Evolutionary conservation across 495 filamentous ascomycete genomes (phyloP).

Genomic region (Aspergillus nanangensis): DNA sequence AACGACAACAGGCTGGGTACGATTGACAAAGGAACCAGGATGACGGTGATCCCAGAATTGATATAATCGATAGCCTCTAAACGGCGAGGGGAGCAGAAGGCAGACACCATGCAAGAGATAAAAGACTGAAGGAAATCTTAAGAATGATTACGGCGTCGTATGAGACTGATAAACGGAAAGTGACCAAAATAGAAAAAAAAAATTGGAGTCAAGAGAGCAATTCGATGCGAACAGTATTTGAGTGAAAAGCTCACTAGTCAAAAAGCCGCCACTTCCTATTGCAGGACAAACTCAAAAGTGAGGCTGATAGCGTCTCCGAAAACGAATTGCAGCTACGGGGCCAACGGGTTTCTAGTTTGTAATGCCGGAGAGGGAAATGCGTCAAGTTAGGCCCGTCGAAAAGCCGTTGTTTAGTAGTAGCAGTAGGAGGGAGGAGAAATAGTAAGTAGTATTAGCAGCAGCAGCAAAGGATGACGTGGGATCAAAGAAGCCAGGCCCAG

Average conservation of each 20-base stretch:
- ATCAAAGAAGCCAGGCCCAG: neutral
- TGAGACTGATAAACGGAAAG: neutral
- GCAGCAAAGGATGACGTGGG: constrained; percentile 13
- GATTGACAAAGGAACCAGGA: constrained; percentile 9
- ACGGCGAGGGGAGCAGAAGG: neutral
- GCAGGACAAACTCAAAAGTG: constrained; percentile 6
- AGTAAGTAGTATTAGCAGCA: no score
- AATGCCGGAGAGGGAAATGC: neutral
- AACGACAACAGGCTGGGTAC: constrained; percentile 3
- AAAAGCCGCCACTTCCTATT: neutral
- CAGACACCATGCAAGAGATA: neutral
- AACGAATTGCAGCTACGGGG: constrained; percentile 6
- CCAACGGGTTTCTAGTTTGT: neutral
- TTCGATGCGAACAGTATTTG: no score
- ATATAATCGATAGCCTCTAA: constrained; percentile 2
- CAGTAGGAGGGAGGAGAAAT: no score
- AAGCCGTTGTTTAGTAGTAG: no score
- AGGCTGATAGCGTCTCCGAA: constrained; percentile 7
- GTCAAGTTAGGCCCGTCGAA: neutral
- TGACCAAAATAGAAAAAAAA: neutral
- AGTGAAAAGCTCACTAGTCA: neutral
- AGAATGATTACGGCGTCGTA: neutral
- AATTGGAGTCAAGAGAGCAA: neutral
- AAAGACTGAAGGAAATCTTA: neutral
- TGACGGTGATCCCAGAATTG: constrained; percentile 3